Base-by-base conservation (phyloP, 768 basidiomycete genomes). In the Termitomyces sp. region DNA sequence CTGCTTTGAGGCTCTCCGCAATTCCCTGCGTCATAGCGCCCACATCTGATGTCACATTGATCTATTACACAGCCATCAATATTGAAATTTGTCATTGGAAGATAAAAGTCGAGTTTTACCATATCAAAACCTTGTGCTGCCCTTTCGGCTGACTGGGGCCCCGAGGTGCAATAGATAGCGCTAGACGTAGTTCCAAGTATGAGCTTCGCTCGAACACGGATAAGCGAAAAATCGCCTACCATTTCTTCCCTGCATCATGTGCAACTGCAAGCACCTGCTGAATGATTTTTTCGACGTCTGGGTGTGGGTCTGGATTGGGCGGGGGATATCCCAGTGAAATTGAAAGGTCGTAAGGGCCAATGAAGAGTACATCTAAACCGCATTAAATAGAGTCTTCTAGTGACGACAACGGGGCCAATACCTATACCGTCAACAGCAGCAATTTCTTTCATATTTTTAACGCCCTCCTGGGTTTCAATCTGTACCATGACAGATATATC, bases 261-360 rank as follows among this genome's bases (percentile, higher is more conserved):
- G 81, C 71, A 2, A 67, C 76, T 40, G 72, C 62, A 32, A 83
- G 71, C 26, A 88, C 80, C 16, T 68, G 66, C 57, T 86, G 81
- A 38, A 88, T 85, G 8, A 80, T 67, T 55, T 74, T 70, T 64
- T 88, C 87, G 3, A 86, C 80, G 3, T 84, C 79, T 0, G 85
- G 82, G 59, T 87, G 82, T 0, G 84, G 83, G 61, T 87, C 81
- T 0, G 85, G 87, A 32, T 79, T 77, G 16, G 86, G 86, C 5
- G 82, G 69, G 1, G 82, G 78, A 64, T 79, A 82, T 36, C 86
- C 85, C 28, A 86, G 72, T 1, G 79, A 76, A 52, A 86, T 74
- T 1, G 87, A 88, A 43, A 88, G 76, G 64, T 88, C 86, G 59
- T 82, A 88, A 3, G 86, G 86, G 3, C 86, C 86, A 54, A 88